Evolutionary conservation across 2,329 filamentous ascomycete genomes (phyloP), one percentile per base, ranked within the genome.

Genomic region (Huntiella decipiens): DNA sequence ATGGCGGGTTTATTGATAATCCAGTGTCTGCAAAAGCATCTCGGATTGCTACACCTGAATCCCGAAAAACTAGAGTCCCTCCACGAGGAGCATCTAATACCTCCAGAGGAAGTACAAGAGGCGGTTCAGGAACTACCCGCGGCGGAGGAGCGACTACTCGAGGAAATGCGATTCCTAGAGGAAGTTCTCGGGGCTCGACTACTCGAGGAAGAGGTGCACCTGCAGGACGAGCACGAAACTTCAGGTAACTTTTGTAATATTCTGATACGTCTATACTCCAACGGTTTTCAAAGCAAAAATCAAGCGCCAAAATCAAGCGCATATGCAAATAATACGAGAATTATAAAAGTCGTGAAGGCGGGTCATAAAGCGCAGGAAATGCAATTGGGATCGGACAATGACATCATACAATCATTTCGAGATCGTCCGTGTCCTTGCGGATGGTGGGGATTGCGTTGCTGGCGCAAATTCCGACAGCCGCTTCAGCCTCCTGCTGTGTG

Each of bases 1-100:
- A 94, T 57, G 92, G 81, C 4, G 84, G 83, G 1, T 95, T 94
- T 56, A 76, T 94, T 47, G 85, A 94, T 32, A 83, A 94, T 55
- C 87, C 86, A 5, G 62, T 71, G 2, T 63, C 65, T n/a, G 63
- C 70, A 11, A 67, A 67, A 54, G 58, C 68, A 4, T 59, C 64
- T 5, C 70, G 64, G 50, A 66, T 66, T 51, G 58, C 62, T 22
- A 64, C 61, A 5, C 59, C 68, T 5, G 64, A 58, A 41, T 44
- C 56, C 6, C 48, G 37, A 57, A 46, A 39, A 54, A 28, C 65
- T 61, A 40, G 48, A 17, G 45, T 37, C 10, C 13, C 28, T 13
- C 61, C 65, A 17, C 64, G 68, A 28, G 65, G 64, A 19, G 53
- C 59, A 15, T 57, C 62, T 50, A 54, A 12, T 11, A 22, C 19